Conservation (phyloP, 1,284 basidiomycete species). For the Wallemia hederae region DNA sequence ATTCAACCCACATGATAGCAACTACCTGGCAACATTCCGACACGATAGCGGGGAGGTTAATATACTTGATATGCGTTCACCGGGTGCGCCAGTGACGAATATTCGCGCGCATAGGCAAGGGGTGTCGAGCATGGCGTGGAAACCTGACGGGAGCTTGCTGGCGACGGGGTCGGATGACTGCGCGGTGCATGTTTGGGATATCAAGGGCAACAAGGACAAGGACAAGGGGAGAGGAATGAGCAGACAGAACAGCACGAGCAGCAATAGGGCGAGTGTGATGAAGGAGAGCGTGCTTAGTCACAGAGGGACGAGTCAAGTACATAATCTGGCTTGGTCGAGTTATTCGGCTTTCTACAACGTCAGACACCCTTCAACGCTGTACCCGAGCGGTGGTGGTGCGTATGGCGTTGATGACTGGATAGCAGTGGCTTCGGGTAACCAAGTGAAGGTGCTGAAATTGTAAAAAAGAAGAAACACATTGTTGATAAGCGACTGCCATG, state of each 20-base stretch:
- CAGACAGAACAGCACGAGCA: conserved; percentile 2
- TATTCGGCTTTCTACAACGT: too few species aligned
- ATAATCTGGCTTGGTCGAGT: conserved; percentile 60
- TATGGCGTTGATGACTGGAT: conserved; percentile 46
- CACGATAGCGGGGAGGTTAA: conserved; percentile 62
- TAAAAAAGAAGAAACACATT: conserved; percentile 13
- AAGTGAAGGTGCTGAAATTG: conserved; percentile 50
- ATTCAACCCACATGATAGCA: conserved; percentile 58
- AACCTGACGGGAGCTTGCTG: conserved; percentile 35
- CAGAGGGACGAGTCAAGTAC: conserved; percentile 45
- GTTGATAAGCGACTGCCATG: neutral
- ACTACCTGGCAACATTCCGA: conserved; percentile 80
- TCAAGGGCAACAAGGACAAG: neutral
- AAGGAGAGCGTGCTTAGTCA: conserved; percentile 55
- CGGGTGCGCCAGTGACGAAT: conserved; percentile 74
- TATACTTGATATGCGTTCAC: conserved; percentile 76
- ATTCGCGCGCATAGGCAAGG: conserved; percentile 43
- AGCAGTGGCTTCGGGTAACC: conserved; percentile 56
- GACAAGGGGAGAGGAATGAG: neutral
- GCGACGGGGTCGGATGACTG: conserved; percentile 43
- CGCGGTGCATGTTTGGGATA: conserved; percentile 2
- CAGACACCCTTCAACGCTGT: too few species aligned
- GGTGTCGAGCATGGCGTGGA: conserved; percentile 61
- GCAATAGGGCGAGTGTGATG: conserved; percentile 15
- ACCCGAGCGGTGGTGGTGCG: too few species aligned